Percentiles rank a stretch among this genome's conserved stretches.
phyloP scores from a whole-genome alignment of 2,329 filamentous ascomycete species.

The Phyllosticta citriasiana region DNA sequence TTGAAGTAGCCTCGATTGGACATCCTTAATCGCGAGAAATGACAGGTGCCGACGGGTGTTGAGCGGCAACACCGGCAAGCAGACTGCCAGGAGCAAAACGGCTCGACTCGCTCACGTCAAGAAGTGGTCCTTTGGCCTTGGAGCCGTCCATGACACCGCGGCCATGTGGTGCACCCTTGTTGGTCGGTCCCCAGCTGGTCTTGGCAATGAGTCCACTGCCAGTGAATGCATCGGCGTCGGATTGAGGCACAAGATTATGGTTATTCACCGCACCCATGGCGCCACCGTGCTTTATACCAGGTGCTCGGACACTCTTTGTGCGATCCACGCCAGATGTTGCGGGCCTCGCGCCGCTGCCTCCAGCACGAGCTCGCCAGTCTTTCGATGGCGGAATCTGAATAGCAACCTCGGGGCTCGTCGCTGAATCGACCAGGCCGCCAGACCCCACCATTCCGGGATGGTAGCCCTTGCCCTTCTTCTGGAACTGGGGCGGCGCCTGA shows the following conservation, averaged over 20 bases:
- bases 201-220: constrained; percentile 34
- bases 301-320: constrained; percentile 22
- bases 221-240: constrained; percentile 32
- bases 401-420: constrained; percentile 34
- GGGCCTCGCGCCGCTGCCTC: constrained; percentile 20
- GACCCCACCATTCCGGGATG: constrained; percentile 22
- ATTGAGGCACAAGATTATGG: constrained; percentile 16
- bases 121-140: constrained; percentile 34
- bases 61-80: constrained; percentile 32
- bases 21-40: constrained; percentile 29
- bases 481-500: constrained; percentile 52
- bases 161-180: constrained; percentile 23
- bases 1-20: constrained; percentile 2
- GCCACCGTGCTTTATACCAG: constrained; percentile 25
- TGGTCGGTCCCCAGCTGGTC: constrained; percentile 30
- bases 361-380: constrained; percentile 35
- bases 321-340: constrained; percentile 20
- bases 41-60: constrained; percentile 21
- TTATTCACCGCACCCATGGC: constrained; percentile 10
- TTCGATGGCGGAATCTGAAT: constrained; percentile 32
- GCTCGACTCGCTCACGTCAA: constrained; percentile 32
- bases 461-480: constrained; percentile 43
- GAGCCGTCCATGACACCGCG: constrained; percentile 37
- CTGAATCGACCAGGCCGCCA: constrained; percentile 36
- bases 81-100: constrained; percentile 39